These are phyloP conservation scores for Nothopassalora personata DNA, from an alignment of 2,329 filamentous ascomycete species.

Conservation along the genomic window DNA sequence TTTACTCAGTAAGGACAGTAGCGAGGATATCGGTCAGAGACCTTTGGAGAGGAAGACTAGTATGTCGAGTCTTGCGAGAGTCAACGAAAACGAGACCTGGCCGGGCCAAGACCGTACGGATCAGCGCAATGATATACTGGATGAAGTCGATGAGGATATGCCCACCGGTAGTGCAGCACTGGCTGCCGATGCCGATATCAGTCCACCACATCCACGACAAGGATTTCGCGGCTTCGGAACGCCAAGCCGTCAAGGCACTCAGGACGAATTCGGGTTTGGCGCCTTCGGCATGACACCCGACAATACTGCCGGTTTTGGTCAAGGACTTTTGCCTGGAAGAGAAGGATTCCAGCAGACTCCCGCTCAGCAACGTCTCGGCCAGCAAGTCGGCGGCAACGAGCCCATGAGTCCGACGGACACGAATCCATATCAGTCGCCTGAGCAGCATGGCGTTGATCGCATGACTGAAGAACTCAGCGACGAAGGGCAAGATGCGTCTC, in stretches of 20 bases:
- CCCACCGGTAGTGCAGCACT: constrained; percentile 66
- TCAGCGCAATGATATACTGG: constrained; percentile 17
- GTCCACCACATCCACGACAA: constrained; percentile 43
- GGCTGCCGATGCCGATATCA: constrained; percentile 68
- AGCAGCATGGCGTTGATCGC: constrained; percentile 61
- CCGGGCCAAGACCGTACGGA: constrained; percentile 23
- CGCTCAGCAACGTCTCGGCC: constrained; percentile 37
- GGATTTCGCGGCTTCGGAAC: constrained; percentile 40
- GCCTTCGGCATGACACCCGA: constrained; percentile 57
- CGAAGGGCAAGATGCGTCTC: constrained; percentile 28
- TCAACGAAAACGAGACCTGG: constrained; percentile 53
- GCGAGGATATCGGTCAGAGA: constrained; percentile 51
- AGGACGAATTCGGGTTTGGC: constrained; percentile 56
- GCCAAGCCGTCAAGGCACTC: constrained; percentile 44
- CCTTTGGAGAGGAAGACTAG: constrained; percentile 53
- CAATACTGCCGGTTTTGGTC: constrained; percentile 30
- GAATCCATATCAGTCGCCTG: constrained; percentile 91
- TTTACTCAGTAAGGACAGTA: constrained; percentile 70
- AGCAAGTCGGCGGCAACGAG: constrained; percentile 49
- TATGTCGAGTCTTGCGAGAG: constrained; percentile 48
- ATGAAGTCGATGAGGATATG: constrained; percentile 67
- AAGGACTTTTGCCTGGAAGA: constrained; percentile 38
- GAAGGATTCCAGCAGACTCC: constrained; percentile 55
- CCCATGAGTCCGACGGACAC: constrained; percentile 89
- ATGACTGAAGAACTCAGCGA: constrained; percentile 41